phyloP scores from a whole-genome alignment of 2,329 filamentous ascomycete genomes.

The Fusarium clavum region DNA sequence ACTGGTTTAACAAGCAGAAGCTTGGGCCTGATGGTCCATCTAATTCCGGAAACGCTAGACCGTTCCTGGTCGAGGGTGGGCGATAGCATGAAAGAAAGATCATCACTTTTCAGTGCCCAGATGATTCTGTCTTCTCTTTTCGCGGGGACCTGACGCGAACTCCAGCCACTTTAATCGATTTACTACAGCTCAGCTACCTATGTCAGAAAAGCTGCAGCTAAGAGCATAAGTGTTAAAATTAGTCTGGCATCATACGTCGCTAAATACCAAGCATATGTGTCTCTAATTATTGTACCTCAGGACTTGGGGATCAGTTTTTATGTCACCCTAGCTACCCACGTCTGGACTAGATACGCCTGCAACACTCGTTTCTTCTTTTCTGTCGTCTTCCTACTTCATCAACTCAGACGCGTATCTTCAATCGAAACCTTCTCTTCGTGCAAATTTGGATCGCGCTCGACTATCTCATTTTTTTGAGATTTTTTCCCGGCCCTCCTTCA shows the following conservation, averaged over 20 bases:
- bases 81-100: constrained; percentile 19
- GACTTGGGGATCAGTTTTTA: background rate
- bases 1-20: constrained; percentile 27
- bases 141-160: constrained; percentile 24
- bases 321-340: background rate
- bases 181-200: constrained; percentile 1
- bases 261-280: background rate
- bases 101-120: background rate
- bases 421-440: background rate
- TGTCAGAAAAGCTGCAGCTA: background rate
- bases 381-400: constrained; percentile 23
- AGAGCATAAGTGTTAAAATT: background rate
- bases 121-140: constrained; percentile 25
- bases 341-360: background rate
- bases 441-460: constrained; percentile 1
- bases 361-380: constrained; percentile 11
- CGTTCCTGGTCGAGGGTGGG: background rate
- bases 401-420: constrained; percentile 5
- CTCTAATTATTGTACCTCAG: background rate
- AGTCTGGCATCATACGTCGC: background rate
- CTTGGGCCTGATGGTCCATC: constrained; percentile 34
- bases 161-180: constrained; percentile 34
- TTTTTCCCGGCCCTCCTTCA: constrained; percentile 4
- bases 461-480: constrained; percentile 21
- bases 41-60: background rate